These are phyloP conservation scores for Oxyria digyna DNA, from an alignment of 148 eudicot species.

Conservation along the genomic window DNA sequence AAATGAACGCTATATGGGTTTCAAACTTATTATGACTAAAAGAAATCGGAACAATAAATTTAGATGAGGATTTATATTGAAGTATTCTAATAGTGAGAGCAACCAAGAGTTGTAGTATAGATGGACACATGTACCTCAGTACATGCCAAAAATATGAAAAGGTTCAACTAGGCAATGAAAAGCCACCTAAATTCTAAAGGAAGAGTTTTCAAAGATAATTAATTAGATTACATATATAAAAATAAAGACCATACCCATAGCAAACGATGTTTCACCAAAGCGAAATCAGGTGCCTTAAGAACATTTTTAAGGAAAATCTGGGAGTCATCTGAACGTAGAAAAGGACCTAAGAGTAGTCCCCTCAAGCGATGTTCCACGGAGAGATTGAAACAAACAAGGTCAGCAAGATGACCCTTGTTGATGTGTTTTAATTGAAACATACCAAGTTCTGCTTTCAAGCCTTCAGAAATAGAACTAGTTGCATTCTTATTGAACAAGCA, in stretches of 20 bases:
- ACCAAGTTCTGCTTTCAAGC: constrained; percentile 25
- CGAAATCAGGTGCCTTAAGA: constrained; percentile 38
- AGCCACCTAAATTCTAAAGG: not conserved
- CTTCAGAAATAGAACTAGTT: constrained; percentile 26
- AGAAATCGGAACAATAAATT: not conserved
- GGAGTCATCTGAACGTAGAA: constrained; percentile 57
- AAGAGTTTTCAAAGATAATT: not conserved
- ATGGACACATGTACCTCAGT: not conserved
- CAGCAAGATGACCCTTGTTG: constrained; percentile 51
- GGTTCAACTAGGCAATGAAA: not conserved
- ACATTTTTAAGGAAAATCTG: constrained; percentile 52
- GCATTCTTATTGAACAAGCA: constrained; percentile 52
- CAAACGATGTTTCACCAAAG: constrained; percentile 39
- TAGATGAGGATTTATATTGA: not conserved
- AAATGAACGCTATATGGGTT: not conserved
- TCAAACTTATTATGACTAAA: not conserved
- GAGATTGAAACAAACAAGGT: constrained; percentile 52
- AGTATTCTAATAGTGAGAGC: not conserved
- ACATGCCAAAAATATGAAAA: not conserved
- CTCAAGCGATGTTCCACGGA: constrained; percentile 71
- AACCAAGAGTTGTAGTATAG: not conserved
- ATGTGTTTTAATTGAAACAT: constrained; percentile 26
- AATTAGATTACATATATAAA: not conserved
- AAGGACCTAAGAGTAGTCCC: constrained; percentile 87
- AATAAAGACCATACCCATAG: constrained; percentile 39